These are phyloP conservation scores for Chlamydomonas sphaeroides DNA, from an alignment of 139 green algal species.

Conservation along the genomic window DNA sequence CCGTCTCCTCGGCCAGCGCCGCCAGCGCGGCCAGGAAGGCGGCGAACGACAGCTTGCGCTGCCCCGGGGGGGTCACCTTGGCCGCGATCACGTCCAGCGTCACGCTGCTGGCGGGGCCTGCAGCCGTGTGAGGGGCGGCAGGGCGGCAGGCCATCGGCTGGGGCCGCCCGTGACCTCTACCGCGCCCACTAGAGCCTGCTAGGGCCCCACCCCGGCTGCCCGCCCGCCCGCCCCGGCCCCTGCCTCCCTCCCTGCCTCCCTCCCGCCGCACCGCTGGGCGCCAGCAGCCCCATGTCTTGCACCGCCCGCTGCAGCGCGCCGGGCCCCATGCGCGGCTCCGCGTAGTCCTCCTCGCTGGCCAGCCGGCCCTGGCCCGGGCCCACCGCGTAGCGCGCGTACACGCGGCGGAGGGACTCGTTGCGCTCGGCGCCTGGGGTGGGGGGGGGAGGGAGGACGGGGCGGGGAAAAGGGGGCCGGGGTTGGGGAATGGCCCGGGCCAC, in stretches of 20 bases:
- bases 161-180: too few relatives aligned
- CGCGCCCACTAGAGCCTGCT: too few relatives aligned
- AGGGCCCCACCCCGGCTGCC: not conserved
- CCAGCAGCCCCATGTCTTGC: constrained; percentile 16
- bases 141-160: too few relatives aligned
- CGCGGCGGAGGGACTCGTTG: not conserved
- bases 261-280: not conserved
- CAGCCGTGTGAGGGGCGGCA: too few relatives aligned
- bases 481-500: too few relatives aligned
- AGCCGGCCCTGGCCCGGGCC: constrained; percentile 11
- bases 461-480: too few relatives aligned
- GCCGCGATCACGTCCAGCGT: not conserved
- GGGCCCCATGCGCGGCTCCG: constrained; percentile 2
- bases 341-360: not conserved
- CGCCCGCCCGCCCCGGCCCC: not conserved
- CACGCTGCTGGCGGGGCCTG: constrained; percentile 7
- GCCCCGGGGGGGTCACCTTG: not conserved
- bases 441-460: too few relatives aligned
- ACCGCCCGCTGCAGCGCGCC: constrained; percentile 16
- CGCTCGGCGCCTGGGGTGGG: constrained; percentile 10
- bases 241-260: not conserved
- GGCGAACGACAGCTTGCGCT: not conserved
- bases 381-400: constrained; percentile 14
- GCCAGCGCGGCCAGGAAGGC: constrained; percentile 4
- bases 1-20: constrained; percentile 12